phyloP scores from a whole-genome alignment of 495 filamentous ascomycete species.

The Neurospora sp. region DNA sequence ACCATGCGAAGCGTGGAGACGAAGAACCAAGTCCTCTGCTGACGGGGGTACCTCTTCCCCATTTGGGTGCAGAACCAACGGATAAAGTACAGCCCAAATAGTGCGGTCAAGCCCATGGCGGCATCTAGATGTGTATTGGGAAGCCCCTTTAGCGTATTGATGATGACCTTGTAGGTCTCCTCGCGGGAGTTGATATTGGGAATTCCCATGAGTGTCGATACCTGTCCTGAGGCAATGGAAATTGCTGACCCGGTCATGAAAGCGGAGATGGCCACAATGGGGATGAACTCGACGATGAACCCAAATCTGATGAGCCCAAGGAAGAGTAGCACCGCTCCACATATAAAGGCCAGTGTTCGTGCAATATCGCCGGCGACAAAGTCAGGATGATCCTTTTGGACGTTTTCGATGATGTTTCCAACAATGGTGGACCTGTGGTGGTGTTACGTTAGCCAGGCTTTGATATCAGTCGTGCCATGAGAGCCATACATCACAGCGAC shows the following conservation, averaged over 20 bases:
- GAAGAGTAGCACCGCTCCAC: constrained; percentile 35
- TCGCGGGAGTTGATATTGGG: constrained; percentile 37
- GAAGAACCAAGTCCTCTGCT: constrained; percentile 34
- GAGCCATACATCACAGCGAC: constrained; percentile 15
- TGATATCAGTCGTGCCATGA: background rate
- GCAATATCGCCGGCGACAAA: constrained; percentile 30
- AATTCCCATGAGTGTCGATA: constrained; percentile 39
- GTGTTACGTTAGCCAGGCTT: background rate
- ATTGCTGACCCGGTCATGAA: constrained; percentile 48
- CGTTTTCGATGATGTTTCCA: constrained; percentile 60
- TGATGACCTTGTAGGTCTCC: constrained; percentile 39
- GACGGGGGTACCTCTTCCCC: constrained; percentile 27
- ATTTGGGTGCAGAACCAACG: constrained; percentile 34
- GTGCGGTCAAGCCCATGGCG: constrained; percentile 40
- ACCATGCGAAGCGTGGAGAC: constrained; percentile 34
- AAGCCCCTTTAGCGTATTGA: constrained; percentile 41
- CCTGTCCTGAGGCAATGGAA: constrained; percentile 41
- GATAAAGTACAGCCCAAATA: constrained; percentile 40
- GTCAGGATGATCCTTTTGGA: constrained; percentile 31
- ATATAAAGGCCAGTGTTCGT: constrained; percentile 34
- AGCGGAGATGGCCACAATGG: constrained; percentile 37
- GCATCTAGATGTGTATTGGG: constrained; percentile 37
- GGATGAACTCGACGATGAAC: constrained; percentile 46
- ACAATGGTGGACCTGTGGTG: constrained; percentile 67
- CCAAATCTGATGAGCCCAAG: constrained; percentile 38